Evolutionary conservation across 257 asterid species (phyloP).

Genomic region (Solanum tarapatanum): DNA sequence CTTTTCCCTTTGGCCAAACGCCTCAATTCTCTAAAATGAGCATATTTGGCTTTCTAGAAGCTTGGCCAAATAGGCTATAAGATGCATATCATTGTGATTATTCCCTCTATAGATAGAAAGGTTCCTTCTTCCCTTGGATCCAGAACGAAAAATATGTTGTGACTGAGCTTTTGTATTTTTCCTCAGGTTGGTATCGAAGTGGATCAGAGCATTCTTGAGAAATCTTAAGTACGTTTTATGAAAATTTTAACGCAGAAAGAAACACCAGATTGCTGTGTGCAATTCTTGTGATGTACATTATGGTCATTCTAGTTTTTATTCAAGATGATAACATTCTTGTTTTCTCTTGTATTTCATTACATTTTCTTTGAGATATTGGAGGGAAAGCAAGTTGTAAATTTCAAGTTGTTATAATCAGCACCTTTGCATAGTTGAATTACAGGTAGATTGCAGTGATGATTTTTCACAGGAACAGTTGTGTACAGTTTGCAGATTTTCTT

Average conservation of each 20-base stretch:
- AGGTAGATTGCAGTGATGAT: background rate
- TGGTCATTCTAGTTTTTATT: background rate
- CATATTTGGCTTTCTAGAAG: background rate
- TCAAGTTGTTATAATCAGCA: background rate
- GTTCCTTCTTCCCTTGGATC: background rate
- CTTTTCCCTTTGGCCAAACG: background rate
- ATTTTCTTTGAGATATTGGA: background rate
- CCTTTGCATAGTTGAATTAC: background rate
- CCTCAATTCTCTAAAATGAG: background rate
- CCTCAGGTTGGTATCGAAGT: background rate
- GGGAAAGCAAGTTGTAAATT: background rate
- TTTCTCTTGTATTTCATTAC: background rate
- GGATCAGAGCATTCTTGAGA: background rate
- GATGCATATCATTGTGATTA: background rate
- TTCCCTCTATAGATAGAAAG: background rate
- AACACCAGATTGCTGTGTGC: background rate
- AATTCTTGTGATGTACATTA: background rate
- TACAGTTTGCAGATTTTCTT: background rate
- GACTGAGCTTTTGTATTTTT: background rate
- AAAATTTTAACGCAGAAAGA: background rate
- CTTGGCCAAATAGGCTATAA: background rate
- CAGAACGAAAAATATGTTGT: background rate
- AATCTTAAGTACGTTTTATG: background rate
- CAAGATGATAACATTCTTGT: background rate
- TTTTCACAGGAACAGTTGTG: background rate